Evolutionary conservation across 2,329 filamentous ascomycete genomes (phyloP).

Genomic region (Aspergillus phoenicis): DNA sequence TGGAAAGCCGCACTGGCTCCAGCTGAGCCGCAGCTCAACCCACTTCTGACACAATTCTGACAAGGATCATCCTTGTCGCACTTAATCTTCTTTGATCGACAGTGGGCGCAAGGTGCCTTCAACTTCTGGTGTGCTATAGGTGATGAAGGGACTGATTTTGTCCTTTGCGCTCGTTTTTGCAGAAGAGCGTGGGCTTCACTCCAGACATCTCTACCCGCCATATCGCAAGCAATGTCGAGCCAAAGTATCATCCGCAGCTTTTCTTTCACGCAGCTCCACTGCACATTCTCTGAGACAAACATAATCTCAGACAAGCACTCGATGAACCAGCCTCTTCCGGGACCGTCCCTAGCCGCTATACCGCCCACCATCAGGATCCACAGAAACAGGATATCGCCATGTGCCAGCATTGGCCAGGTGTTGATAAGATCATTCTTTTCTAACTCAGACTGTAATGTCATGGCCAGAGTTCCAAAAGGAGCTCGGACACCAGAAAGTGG

Average conservation of each 20-base stretch:
- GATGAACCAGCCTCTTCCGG: slow-evolving; percentile 1
- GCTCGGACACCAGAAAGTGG: not conserved
- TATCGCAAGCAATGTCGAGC: slow-evolving; percentile 6
- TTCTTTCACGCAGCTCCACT: not conserved
- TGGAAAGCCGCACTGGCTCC: not conserved
- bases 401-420: not conserved
- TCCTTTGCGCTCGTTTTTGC: not conserved
- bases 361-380: slow-evolving; percentile 5
- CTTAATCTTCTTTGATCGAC: not conserved
- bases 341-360: not conserved
- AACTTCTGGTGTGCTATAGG: not conserved
- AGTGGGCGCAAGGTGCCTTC: not conserved
- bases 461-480: not conserved
- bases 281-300: too few relatives aligned
- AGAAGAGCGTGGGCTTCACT: not conserved
- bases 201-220: slow-evolving; percentile 1
- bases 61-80: slow-evolving; percentile 1
- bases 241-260: not conserved
- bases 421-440: not conserved
- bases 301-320: not conserved
- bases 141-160: too few relatives aligned
- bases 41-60: not conserved
- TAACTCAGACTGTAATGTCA: not conserved
- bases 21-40: not conserved
- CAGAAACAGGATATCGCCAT: not conserved